A percentile compares a stretch with the other conserved stretches of the same genome.
Evolutionary conservation across 352 stramenopile genomes (phyloP).

Genomic region (Peronospora belbahrii): DNA sequence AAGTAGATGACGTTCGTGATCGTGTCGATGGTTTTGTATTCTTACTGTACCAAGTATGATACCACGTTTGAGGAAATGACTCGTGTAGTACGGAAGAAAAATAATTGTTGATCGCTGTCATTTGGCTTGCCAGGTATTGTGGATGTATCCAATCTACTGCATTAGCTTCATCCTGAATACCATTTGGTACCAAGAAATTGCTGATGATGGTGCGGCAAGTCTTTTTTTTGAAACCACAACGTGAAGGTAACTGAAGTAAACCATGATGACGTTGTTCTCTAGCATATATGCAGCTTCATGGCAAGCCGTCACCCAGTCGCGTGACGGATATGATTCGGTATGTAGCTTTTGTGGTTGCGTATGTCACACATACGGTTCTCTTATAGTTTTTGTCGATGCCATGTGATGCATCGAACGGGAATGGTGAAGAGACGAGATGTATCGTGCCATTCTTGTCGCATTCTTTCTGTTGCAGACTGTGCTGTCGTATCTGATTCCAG

Average conservation of each 20-base stretch:
- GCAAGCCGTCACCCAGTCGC: conserved; percentile 62
- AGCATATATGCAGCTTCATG: conserved; percentile 79
- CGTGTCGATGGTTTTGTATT: conserved; percentile 80
- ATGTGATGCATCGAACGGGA: background rate
- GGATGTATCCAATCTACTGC: conserved; percentile 89
- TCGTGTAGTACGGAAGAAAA: background rate
- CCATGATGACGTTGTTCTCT: background rate
- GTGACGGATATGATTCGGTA: conserved; percentile 86
- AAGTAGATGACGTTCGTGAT: conserved; percentile 70
- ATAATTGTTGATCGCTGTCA: background rate
- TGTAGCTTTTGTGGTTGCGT: background rate
- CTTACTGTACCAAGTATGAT: conserved; percentile 67
- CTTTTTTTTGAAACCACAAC: background rate
- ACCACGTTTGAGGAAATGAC: background rate
- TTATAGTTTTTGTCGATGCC: background rate
- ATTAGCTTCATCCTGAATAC: conserved; percentile 89
- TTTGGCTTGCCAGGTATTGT: conserved; percentile 40
- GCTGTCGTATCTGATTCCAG: conserved; percentile 70
- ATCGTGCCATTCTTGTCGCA: conserved; percentile 76
- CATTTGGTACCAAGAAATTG: conserved; percentile 89
- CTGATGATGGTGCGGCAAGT: conserved; percentile 59
- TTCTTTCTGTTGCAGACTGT: conserved; percentile 85
- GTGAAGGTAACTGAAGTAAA: background rate
- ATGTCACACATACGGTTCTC: background rate
- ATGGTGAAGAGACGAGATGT: conserved; percentile 61